A percentile compares a stretch with the other conserved stretches of the same genome.
These are phyloP conservation scores for Wickerhamia fluorescens DNA, from an alignment of 805 yeast species.

Conservation along the genomic window DNA sequence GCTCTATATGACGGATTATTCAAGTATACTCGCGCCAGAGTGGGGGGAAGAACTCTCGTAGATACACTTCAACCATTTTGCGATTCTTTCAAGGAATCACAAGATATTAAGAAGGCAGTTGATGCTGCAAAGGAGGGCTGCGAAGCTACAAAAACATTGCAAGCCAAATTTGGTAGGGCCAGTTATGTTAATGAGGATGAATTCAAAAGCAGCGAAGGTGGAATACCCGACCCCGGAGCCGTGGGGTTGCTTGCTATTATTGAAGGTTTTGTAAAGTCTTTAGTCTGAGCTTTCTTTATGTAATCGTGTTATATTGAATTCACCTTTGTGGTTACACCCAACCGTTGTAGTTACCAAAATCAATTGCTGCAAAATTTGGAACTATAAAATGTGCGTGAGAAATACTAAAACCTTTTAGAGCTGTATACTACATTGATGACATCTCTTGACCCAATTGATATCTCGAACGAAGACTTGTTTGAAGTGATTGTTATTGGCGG, in stretches of 20 bases:
- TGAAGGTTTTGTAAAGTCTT: slow-evolving; percentile 33
- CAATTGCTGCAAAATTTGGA: background rate
- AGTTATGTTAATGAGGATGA: slow-evolving; percentile 71
- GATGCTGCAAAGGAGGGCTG: slow-evolving; percentile 72
- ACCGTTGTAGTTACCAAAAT: slow-evolving; percentile 5
- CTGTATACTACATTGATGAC: too few species aligned
- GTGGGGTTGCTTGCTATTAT: slow-evolving; percentile 66
- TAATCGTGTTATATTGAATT: background rate
- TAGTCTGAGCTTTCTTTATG: background rate
- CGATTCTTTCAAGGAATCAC: slow-evolving; percentile 44
- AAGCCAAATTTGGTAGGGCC: slow-evolving; percentile 90
- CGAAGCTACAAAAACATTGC: slow-evolving; percentile 60
- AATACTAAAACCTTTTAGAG: too few species aligned
- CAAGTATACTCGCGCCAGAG: slow-evolving; percentile 82
- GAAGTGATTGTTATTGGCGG: slow-evolving; percentile 40
- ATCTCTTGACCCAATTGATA: slow-evolving; percentile 2
- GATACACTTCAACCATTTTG: slow-evolving; percentile 89
- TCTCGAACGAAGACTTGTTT: slow-evolving; percentile 15
- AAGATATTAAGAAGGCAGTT: slow-evolving; percentile 54
- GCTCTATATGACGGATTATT: slow-evolving; percentile 67
- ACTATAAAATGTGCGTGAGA: background rate
- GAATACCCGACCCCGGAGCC: slow-evolving; percentile 95
- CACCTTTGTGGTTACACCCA: slow-evolving; percentile 6
- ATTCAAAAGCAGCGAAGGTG: slow-evolving; percentile 50
- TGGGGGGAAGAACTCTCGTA: slow-evolving; percentile 82